A percentile compares a stretch with the other conserved stretches of the same genome.
Conservation (phyloP, 2,329 filamentous ascomycete genomes). For the Aspergillus carbonarius region DNA sequence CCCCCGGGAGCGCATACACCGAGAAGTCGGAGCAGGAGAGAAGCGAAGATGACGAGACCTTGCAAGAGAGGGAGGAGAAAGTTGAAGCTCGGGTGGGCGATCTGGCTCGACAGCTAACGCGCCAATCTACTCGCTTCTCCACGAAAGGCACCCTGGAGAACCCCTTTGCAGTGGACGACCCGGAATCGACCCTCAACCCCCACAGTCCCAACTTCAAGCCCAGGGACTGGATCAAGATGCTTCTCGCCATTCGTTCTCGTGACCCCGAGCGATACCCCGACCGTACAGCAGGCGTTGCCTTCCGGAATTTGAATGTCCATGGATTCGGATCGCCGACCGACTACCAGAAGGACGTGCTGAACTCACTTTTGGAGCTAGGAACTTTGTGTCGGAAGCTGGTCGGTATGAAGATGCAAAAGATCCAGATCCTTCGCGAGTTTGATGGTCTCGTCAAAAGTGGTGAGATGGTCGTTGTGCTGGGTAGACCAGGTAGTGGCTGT, state of each 20-base stretch:
- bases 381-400: slow-evolving; percentile 13
- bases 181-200: slow-evolving; percentile 21
- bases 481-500: slow-evolving; percentile 50
- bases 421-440: slow-evolving; percentile 58
- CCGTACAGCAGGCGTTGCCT: slow-evolving; percentile 58
- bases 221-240: slow-evolving; percentile 23
- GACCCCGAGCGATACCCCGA: slow-evolving; percentile 19
- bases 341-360: slow-evolving; percentile 64
- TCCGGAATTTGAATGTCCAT: slow-evolving; percentile 63
- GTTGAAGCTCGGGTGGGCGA: slow-evolving; percentile 11
- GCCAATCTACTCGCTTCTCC: slow-evolving; percentile 22
- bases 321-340: slow-evolving; percentile 66
- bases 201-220: slow-evolving; percentile 21
- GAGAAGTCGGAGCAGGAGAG: slow-evolving; percentile 5
- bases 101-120: slow-evolving; percentile 20
- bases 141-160: slow-evolving; percentile 16
- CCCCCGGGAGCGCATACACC: background rate
- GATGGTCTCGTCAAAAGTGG: slow-evolving; percentile 58
- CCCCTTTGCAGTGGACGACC: slow-evolving; percentile 18
- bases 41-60: slow-evolving; percentile 16
- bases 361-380: slow-evolving; percentile 54
- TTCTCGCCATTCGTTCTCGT: slow-evolving; percentile 21
- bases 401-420: slow-evolving; percentile 18
- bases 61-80: slow-evolving; percentile 9
- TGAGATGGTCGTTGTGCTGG: slow-evolving; percentile 55